These are phyloP conservation scores for Aspergillus mulundensis DNA, from an alignment of 495 filamentous ascomycete species.

Conservation along the genomic window DNA sequence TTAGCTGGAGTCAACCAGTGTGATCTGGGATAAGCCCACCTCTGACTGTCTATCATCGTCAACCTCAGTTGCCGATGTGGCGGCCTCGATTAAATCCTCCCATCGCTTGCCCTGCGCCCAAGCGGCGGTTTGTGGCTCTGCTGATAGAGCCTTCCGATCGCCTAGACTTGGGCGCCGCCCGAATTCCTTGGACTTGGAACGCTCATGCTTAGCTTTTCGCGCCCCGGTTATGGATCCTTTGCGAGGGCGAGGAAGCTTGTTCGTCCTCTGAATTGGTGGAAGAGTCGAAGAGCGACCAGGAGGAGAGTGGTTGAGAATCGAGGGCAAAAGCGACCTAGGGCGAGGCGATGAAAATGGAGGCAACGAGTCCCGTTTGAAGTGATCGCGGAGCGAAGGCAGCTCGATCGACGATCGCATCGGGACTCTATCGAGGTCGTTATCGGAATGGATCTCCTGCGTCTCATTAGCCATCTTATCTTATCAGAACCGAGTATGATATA, in stretches of 20 bases:
- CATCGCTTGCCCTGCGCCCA: slow-evolving; percentile 80
- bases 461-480: neutral
- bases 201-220: slow-evolving; percentile 69
- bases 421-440: slow-evolving; percentile 59
- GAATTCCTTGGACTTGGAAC: slow-evolving; percentile 68
- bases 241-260: slow-evolving; percentile 64
- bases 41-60: slow-evolving; percentile 79
- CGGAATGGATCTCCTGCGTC: slow-evolving; percentile 64
- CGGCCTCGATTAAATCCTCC: slow-evolving; percentile 92
- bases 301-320: slow-evolving; percentile 73
- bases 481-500: neutral
- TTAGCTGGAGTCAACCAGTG: slow-evolving; percentile 8
- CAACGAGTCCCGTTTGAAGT: slow-evolving; percentile 67
- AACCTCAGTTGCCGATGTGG: slow-evolving; percentile 79
- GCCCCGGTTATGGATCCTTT: slow-evolving; percentile 77
- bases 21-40: slow-evolving; percentile 22
- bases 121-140: slow-evolving; percentile 67
- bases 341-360: slow-evolving; percentile 56
- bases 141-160: slow-evolving; percentile 77
- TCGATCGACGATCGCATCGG: slow-evolving; percentile 62
- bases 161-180: slow-evolving; percentile 62
- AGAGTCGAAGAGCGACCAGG: slow-evolving; percentile 83
- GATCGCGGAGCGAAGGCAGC: slow-evolving; percentile 67
- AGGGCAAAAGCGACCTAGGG: slow-evolving; percentile 73
- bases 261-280: slow-evolving; percentile 68